phyloP scores from a whole-genome alignment of 345 rosid genomes.

The Abelmoschus esculentus region DNA sequence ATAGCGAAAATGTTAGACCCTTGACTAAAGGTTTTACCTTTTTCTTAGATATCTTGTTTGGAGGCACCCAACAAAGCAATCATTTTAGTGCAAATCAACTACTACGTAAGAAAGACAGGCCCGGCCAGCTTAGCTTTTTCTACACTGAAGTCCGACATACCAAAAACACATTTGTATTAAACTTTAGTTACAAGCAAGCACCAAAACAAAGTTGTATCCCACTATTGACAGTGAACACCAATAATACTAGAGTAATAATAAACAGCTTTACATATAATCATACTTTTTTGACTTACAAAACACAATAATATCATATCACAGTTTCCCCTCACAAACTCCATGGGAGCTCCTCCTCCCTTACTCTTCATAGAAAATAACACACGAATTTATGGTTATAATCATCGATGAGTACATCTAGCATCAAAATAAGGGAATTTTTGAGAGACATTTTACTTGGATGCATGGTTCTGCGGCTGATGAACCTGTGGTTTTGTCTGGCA shows the following conservation, averaged over 20 bases:
- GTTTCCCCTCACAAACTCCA: not conserved
- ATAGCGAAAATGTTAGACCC: no score
- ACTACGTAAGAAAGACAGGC: not conserved
- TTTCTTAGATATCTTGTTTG: not conserved
- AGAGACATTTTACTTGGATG: conserved; percentile 14
- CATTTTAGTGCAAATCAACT: not conserved
- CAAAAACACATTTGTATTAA: not conserved
- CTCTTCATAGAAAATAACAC: conserved; percentile 7
- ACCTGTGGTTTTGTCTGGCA: conserved; percentile 39
- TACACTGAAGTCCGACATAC: not conserved
- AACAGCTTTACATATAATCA: conserved; percentile 21
- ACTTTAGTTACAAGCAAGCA: conserved; percentile 4
- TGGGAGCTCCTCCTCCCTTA: conserved; percentile 10
- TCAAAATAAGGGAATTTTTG: not conserved
- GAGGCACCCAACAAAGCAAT: not conserved
- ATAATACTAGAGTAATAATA: no score
- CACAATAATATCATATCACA: conserved; percentile 6
- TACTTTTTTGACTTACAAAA: not conserved
- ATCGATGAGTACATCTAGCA: not conserved
- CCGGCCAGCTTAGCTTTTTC: not conserved
- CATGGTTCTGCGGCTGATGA: conserved; percentile 20
- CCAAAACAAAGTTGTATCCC: conserved; percentile 5
- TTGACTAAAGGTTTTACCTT: not conserved
- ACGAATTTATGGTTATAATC: not conserved
- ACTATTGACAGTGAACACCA: not conserved